These are phyloP conservation scores for Mucor indicus DNA, from an alignment of 371 early-diverging fungal genomes.

Conservation along the genomic window DNA sequence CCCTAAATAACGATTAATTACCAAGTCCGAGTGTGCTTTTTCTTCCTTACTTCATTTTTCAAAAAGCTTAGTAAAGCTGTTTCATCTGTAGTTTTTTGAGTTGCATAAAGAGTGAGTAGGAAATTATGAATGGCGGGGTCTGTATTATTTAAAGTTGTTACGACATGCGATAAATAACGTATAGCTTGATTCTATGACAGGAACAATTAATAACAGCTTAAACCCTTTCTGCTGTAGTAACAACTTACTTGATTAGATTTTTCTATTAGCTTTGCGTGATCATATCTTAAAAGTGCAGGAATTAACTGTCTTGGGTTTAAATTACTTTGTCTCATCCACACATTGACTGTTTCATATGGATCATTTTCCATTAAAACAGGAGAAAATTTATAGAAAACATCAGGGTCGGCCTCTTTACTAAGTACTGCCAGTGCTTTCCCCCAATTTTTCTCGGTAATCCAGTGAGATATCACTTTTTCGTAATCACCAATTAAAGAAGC, in stretches of 20 bases:
- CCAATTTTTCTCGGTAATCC: slow-evolving; percentile 77
- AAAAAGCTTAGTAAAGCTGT: slow-evolving; percentile 66
- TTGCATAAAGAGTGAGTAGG: slow-evolving; percentile 79
- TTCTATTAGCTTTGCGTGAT: slow-evolving; percentile 44
- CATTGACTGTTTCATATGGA: slow-evolving; percentile 76
- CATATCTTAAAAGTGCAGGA: slow-evolving; percentile 80
- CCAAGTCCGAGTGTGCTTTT: slow-evolving; percentile 75
- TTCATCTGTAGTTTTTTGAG: slow-evolving; percentile 66
- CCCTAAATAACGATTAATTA: slow-evolving; percentile 54
- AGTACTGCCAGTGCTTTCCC: slow-evolving; percentile 73
- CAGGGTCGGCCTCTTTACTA: slow-evolving; percentile 70
- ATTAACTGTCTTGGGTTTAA: slow-evolving; percentile 78
- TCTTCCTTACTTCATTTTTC: slow-evolving; percentile 70
- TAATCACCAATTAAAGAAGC: slow-evolving; percentile 81
- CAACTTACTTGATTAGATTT: slow-evolving; percentile 25
- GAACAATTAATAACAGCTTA: no score
- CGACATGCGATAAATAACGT: slow-evolving; percentile 82
- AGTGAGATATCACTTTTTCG: slow-evolving; percentile 77
- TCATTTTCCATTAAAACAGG: slow-evolving; percentile 75
- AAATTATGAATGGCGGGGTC: slow-evolving; percentile 93
- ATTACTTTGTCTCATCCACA: slow-evolving; percentile 73
- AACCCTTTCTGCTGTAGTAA: no score
- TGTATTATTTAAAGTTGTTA: slow-evolving; percentile 67
- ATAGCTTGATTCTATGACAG: slow-evolving; percentile 77
- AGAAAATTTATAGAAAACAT: slow-evolving; percentile 81